Evolutionary conservation across 345 rosid genomes (phyloP).

Genomic region (Arabidopsis arenosa): DNA sequence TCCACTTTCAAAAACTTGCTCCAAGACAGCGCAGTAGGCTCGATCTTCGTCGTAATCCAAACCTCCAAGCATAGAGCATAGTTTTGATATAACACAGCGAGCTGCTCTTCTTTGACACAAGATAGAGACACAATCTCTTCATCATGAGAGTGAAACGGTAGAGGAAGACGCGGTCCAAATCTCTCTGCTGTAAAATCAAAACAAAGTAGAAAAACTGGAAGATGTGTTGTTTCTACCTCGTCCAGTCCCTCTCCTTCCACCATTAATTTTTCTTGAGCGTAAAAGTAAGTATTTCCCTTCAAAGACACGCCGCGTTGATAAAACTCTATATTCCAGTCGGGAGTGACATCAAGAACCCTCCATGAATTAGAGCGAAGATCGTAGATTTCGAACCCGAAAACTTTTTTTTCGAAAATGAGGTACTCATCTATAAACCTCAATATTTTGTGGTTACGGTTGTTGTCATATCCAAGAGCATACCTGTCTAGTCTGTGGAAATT

Average conservation of each 20-base stretch:
- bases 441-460: conserved; percentile 6
- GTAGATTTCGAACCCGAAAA: not conserved
- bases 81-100: not conserved
- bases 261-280: not conserved
- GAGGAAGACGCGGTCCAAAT: not conserved
- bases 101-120: not conserved
- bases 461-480: conserved; percentile 14
- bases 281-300: conserved; percentile 2
- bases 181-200: conserved; percentile 5
- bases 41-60: not conserved
- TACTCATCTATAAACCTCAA: not conserved
- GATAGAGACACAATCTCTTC: not conserved
- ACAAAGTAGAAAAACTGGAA: not conserved
- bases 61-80: not conserved
- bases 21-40: not conserved
- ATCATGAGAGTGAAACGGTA: not conserved
- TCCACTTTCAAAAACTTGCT: conserved; percentile 1
- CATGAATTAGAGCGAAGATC: not conserved
- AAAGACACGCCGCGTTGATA: not conserved
- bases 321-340: not conserved
- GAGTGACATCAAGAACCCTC: not conserved
- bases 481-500: not conserved
- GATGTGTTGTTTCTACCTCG: not conserved
- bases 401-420: not conserved
- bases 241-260: not conserved